Evolutionary conservation across 1,284 basidiomycete genomes (phyloP), one percentile per base, ranked within the genome.

Genomic region (Heliocybe sulcata): DNA sequence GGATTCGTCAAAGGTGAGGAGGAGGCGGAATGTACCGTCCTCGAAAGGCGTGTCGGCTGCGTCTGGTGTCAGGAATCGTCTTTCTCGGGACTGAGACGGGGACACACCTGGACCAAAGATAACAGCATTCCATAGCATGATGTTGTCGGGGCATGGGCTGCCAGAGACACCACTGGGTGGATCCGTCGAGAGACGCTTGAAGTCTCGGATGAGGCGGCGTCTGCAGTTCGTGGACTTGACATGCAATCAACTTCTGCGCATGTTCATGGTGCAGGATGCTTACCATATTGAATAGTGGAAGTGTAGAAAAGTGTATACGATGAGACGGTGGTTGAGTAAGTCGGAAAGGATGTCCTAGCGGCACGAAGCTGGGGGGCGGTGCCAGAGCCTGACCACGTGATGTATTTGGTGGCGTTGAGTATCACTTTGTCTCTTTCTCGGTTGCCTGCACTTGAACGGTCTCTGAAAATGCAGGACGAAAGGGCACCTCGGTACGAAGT

Each of bases 41-140:
- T 98, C 96, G 69, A 99, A 99, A 0, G 96, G 96, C 12, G 95
- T 99, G 59, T 98, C 96, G 67, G 90, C 95, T 97, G 67, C 2
- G 58, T 50, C 45, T 26, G 47, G 22, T 48, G 20, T 31, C 50
- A 49, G 33, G 19, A 23, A 48, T 51, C 45, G 56, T 58, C 55
- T n/a, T n/a, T n/a, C n/a, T n/a, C n/a, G n/a, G n/a, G n/a, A n/a
- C n/a, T n/a, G n/a, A n/a, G n/a, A n/a, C n/a, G n/a, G n/a, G n/a
- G n/a, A n/a, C n/a, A n/a, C n/a, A n/a, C 94, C 90, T 70, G 96
- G 96, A 0, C 96, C 96, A 67, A 99, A 98, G 63, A 99, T 99
- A 61, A 99, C 96, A 1, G 96, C 96, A 67, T 99, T 98, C 96
- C 96, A 99, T 11, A 98, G 79, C 92, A 98, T 96, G 70, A 99